phyloP scores from a whole-genome alignment of 176 grass and related monocot genomes.

The Tuctoria greenei region DNA sequence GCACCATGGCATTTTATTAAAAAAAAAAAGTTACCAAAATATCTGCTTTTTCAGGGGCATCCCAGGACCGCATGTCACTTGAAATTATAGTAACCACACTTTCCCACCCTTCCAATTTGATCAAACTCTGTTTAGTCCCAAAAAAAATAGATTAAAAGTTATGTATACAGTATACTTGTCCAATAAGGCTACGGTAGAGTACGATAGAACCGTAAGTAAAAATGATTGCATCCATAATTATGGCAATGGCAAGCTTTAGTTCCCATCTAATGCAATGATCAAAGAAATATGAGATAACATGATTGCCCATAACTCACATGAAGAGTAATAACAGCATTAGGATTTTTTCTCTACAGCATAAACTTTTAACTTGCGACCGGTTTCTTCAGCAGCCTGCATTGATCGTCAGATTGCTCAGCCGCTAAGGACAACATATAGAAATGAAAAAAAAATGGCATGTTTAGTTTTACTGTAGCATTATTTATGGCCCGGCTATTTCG shows the following conservation, averaged over 20 bases:
- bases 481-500: not conserved
- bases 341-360: constrained; percentile 99
- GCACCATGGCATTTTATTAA: constrained; percentile 21
- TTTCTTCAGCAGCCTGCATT: constrained; percentile 99
- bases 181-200: constrained; percentile 14
- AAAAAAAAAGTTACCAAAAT: constrained; percentile 71
- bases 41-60: constrained; percentile 99
- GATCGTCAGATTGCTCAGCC: constrained; percentile 33
- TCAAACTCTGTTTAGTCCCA: constrained; percentile 65
- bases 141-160: constrained; percentile 36
- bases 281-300: not conserved
- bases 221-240: constrained; percentile 4
- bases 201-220: constrained; percentile 12
- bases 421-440: not conserved
- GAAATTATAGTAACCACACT: constrained; percentile 80
- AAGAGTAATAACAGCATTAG: constrained; percentile 94
- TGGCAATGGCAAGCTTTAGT: constrained; percentile 2
- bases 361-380: constrained; percentile 89
- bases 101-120: constrained; percentile 99
- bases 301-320: constrained; percentile 62
- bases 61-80: constrained; percentile 94
- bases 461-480: constrained; percentile 12
- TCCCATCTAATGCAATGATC: constrained; percentile 12
- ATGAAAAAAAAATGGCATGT: not conserved
- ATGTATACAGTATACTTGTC: not conserved